These are phyloP conservation scores for Apium graveolens DNA, from an alignment of 129 eudicot species.

Conservation along the genomic window DNA sequence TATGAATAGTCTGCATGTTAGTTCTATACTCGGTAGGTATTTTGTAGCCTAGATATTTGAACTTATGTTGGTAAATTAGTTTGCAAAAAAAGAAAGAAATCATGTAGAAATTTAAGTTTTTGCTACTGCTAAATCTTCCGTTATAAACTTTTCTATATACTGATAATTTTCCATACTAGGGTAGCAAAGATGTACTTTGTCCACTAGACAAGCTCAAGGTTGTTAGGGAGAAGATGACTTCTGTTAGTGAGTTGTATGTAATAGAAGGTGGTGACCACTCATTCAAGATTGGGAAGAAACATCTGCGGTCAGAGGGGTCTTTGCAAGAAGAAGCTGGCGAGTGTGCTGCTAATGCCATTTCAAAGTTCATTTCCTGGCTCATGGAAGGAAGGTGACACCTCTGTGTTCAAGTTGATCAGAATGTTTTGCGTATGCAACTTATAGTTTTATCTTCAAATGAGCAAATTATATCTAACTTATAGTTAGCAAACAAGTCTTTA, in stretches of 20 bases:
- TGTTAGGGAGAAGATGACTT: slow-evolving; percentile 51
- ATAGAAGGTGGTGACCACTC: slow-evolving; percentile 90
- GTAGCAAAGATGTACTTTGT: slow-evolving; percentile 67
- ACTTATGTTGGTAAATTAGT: background rate
- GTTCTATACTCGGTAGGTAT: background rate
- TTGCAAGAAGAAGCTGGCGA: slow-evolving; percentile 60
- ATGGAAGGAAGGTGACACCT: slow-evolving; percentile 21
- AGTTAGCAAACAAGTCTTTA: no score
- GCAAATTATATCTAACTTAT: no score
- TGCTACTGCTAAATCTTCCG: background rate
- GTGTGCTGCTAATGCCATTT: slow-evolving; percentile 51
- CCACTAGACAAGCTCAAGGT: slow-evolving; percentile 54
- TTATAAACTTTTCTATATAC: background rate
- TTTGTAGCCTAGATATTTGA: background rate
- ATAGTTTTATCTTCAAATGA: background rate
- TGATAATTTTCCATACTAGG: slow-evolving; percentile 31
- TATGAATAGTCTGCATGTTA: background rate
- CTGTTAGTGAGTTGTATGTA: slow-evolving; percentile 42
- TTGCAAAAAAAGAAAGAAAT: background rate
- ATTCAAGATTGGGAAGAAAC: slow-evolving; percentile 72
- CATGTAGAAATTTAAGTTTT: background rate
- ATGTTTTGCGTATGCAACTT: slow-evolving; percentile 13
- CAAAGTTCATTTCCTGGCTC: slow-evolving; percentile 40
- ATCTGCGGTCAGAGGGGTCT: slow-evolving; percentile 42
- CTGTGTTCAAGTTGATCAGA: slow-evolving; percentile 3